These are phyloP conservation scores for Vitis hybrid DNA, from an alignment of 177 flowering plant species.

Conservation along the genomic window DNA sequence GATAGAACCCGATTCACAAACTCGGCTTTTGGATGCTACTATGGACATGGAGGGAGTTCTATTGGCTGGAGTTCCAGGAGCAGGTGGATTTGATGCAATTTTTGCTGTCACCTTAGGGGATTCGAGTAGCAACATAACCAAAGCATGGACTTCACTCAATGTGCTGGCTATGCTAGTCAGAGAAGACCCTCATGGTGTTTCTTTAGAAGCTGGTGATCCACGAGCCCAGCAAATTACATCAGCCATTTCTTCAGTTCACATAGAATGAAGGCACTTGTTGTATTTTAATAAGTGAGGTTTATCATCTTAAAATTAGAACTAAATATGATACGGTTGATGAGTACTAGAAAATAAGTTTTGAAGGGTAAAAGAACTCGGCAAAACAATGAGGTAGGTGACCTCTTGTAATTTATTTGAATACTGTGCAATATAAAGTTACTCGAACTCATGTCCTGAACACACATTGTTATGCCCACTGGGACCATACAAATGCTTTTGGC, in stretches of 20 bases:
- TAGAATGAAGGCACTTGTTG: constrained; percentile 18
- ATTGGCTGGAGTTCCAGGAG: constrained; percentile 98
- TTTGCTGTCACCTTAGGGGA: constrained; percentile 86
- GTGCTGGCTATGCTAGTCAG: constrained; percentile 86
- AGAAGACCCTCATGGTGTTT: constrained; percentile 91
- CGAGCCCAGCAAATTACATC: constrained; percentile 57
- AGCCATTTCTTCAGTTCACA: constrained; percentile 51
- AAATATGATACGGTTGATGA: no score
- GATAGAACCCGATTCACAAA: constrained; percentile 98
- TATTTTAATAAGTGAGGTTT: neutral
- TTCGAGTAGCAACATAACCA: constrained; percentile 45
- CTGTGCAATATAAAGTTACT: no score
- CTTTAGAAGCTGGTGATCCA: constrained; percentile 79
- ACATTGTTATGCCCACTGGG: no score
- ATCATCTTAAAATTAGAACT: constrained; percentile 1
- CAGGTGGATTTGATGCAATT: constrained; percentile 96
- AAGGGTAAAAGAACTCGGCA: no score
- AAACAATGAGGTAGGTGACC: no score
- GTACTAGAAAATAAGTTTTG: no score
- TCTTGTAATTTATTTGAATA: no score
- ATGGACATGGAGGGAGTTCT: constrained; percentile 88
- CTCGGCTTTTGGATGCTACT: constrained; percentile 78
- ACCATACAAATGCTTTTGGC: no score
- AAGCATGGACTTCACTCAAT: constrained; percentile 75
- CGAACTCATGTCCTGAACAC: no score